Evolutionary conservation across 164 flowering plant genomes (phyloP), one percentile per base, ranked within the genome.

Genomic region (grape (Vitis vinifera)): DNA sequence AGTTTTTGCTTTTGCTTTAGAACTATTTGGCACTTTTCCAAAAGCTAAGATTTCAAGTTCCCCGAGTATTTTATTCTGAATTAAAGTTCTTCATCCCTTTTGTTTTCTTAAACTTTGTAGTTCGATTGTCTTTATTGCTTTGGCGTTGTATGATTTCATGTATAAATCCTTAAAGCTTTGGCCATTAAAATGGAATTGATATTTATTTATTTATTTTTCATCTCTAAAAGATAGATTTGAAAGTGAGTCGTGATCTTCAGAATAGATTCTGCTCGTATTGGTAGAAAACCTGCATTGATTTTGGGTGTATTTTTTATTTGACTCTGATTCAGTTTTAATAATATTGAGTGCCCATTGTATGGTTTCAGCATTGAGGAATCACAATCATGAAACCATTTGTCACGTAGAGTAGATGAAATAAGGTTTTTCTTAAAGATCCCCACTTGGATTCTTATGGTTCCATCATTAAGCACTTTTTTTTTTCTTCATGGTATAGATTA

Each of bases 41-140:
- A 23, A 14, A 14, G 30, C 58, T 66, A 55, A 66, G 23, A 19
- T 55, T 66, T 66, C 51, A 12, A 53, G 6, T 66, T 55, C 23
- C 15, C 4, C 69, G 9, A 30, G 61, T 23, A 31, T n/a, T 37
- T n/a, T 66, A 66, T 55, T 55, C 19, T 49, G 30, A 66, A 66
- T 53, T 55, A 55, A 66, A 53, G 57, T 51, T 23, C 10, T 37
- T 51, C 49, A 2, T 29, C 49, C 48, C 4, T 53, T 66, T 53
- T 2, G n/a, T 27, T 66, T 66, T 8, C 51, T 50, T 50, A 51
- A 3, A 8, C 44, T 37, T 31, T 37, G 27, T 23, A 23, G 27
- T 23, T 23, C 0, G 27, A 23, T 23, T 23, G 27, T 23, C 27
- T 23, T 23, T 23, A 23, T 37, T 37, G 44, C 44, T 37, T 37